Base-by-base conservation (phyloP, 2,329 filamentous ascomycete genomes). In the Parascedosporium putredinis region DNA sequence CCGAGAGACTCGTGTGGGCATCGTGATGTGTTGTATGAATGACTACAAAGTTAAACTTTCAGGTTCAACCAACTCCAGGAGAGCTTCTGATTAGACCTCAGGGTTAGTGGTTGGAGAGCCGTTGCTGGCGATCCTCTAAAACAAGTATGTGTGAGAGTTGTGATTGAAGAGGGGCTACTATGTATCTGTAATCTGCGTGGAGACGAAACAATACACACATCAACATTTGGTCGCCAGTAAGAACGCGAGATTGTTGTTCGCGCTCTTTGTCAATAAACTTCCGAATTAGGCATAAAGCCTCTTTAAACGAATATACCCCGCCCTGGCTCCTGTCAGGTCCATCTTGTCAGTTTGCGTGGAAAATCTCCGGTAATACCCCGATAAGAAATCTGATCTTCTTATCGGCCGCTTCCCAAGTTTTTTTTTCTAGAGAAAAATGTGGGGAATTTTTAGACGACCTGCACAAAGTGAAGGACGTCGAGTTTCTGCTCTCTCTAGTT, bases 1-100 rank as follows among this genome's bases (percentile, higher is more conserved):
- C 56, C 73, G 67, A 31, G 72, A 69, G 43, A 68, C 66, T 64
- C 73, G 66, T 54, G 71, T 61, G 34, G 76, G 75, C 76, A 80
- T 80, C 18, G 23, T 47, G 45, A n/a, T 33, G 14, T 40, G 14
- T 27, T 38, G 22, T 14, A n/a, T 10, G 45, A 8, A 16, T 25
- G 10, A 24, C 14, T 42, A 42, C 12, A 20, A 42, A 12, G 7
- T 7, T 14, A 12, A 42, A 20, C 5, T 42, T 42, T 9, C 38
- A 20, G 10, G 16, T 20, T 7, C 5, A 22, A 3, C 20, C 20
- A 12, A 20, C 16, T 24, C 20, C 6, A 16, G 20, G 16, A 12
- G 20, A 42, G 6, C 12, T 5, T 42, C 14, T 42, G 38, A 6
- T 42, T 42, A 42, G 12, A 12, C 10, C 38, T 20, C 38, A 1